phyloP scores from a whole-genome alignment of 164 flowering plant species.

The Vitis amurensis region DNA sequence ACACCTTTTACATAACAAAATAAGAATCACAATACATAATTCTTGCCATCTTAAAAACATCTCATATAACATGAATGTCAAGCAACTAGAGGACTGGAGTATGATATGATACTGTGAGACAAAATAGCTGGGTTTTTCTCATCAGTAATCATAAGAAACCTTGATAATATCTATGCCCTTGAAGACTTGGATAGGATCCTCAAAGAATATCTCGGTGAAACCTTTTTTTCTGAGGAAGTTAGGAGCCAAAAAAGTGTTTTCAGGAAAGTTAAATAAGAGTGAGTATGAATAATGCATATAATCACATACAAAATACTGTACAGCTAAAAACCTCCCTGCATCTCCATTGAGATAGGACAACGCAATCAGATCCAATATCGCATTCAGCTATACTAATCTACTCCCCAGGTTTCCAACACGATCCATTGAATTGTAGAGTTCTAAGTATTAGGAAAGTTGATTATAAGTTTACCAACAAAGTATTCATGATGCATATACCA shows the following conservation, averaged over 20 bases:
- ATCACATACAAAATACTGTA: no score
- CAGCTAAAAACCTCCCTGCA: neutral
- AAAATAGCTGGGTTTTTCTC: neutral
- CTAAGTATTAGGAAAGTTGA: no score
- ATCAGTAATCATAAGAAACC: neutral
- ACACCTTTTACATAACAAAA: neutral
- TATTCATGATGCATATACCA: no score
- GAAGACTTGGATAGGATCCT: neutral
- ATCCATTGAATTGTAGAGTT: no score
- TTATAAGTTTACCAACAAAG: no score
- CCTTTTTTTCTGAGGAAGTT: no score
- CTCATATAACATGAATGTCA: no score
- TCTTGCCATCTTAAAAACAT: no score
- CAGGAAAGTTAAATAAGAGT: neutral
- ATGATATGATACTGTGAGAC: neutral
- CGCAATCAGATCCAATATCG: neutral
- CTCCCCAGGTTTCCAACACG: neutral
- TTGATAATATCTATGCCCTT: neutral
- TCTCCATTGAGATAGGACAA: neutral
- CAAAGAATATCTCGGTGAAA: no score
- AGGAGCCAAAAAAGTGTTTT: neutral
- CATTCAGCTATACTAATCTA: neutral
- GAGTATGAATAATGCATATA: neutral
- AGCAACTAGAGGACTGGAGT: no score
- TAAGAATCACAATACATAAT: no score